Conservation (phyloP, 495 filamentous ascomycete species). For the Ramalina intermedia region DNA sequence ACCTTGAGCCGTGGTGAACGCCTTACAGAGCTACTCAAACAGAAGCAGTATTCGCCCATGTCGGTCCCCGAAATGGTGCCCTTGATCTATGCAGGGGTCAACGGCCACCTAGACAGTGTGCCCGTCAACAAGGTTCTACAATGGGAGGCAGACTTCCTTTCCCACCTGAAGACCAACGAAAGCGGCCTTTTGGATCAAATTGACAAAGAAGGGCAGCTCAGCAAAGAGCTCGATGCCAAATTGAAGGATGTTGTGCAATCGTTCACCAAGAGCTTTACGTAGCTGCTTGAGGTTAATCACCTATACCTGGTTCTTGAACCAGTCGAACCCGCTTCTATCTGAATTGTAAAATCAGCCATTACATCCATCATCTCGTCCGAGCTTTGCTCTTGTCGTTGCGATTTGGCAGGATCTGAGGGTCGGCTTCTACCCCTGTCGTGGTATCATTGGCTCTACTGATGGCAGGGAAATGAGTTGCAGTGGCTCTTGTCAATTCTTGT, state of each 20-base stretch:
- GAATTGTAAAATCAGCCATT: too few species aligned
- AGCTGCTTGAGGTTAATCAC: conserved; percentile 2
- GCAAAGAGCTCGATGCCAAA: conserved; percentile 84
- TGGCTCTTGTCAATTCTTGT: too few species aligned
- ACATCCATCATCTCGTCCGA: too few species aligned
- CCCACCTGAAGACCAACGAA: conserved; percentile 83
- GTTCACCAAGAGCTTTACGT: conserved; percentile 90
- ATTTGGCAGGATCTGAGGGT: too few species aligned
- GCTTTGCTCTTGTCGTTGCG: too few species aligned
- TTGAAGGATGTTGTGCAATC: conserved; percentile 60
- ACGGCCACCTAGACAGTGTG: conserved; percentile 78
- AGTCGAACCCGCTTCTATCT: too few species aligned
- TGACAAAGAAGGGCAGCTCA: conserved; percentile 88
- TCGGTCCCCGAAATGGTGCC: conserved; percentile 99
- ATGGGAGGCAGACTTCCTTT: conserved; percentile 89
- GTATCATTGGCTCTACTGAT: too few species aligned
- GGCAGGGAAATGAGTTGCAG: too few species aligned
- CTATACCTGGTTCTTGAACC: too few species aligned
- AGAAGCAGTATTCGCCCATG: conserved; percentile 99
- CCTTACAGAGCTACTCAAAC: conserved; percentile 97
- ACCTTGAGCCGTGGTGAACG: conserved; percentile 97
- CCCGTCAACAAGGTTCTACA: conserved; percentile 74
- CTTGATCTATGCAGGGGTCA: conserved; percentile 98
- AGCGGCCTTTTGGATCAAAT: conserved; percentile 71
- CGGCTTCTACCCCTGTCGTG: too few species aligned